Percentiles rank a stretch among this genome's conserved stretches.
Conservation (phyloP, 441 rosid genomes). For the Mallotus japonicus region DNA sequence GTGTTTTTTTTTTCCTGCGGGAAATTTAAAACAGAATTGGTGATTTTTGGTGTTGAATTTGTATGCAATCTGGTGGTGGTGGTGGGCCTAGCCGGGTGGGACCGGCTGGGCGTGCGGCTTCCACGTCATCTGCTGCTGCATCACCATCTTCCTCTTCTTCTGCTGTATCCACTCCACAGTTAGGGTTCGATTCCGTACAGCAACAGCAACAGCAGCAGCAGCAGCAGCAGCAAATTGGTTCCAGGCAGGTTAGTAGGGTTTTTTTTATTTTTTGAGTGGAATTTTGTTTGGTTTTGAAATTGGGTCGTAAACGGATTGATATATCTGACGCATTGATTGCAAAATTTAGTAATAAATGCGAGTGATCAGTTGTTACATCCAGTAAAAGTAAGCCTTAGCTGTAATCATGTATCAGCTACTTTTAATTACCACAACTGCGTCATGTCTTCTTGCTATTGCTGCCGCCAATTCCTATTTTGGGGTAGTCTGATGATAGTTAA, state of each 20-base stretch:
- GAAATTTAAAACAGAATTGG: constrained; percentile 22
- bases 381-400: constrained; percentile 4
- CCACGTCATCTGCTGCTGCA: constrained; percentile 90
- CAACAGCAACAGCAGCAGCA: constrained; percentile 63
- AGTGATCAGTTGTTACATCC: constrained; percentile 8
- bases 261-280: not conserved
- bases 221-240: constrained; percentile 38
- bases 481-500: no score
- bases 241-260: constrained; percentile 62
- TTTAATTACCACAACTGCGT: not conserved
- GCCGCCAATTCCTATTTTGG: no score
- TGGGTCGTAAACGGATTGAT: constrained; percentile 2
- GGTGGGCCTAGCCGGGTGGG: constrained; percentile 82
- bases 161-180: constrained; percentile 70
- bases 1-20: constrained; percentile 23
- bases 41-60: constrained; percentile 22
- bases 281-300: constrained; percentile 21
- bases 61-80: constrained; percentile 86
- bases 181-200: constrained; percentile 62
- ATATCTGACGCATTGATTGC: not conserved
- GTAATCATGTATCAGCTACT: constrained; percentile 9
- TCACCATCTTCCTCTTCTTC: constrained; percentile 97
- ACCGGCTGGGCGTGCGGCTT: constrained; percentile 75
- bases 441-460: constrained; percentile 1
- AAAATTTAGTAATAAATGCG: constrained; percentile 32